Base-by-base conservation (phyloP, 2,329 filamentous ascomycete species). In the Nothophaeocryptopus gaeumannii region DNA sequence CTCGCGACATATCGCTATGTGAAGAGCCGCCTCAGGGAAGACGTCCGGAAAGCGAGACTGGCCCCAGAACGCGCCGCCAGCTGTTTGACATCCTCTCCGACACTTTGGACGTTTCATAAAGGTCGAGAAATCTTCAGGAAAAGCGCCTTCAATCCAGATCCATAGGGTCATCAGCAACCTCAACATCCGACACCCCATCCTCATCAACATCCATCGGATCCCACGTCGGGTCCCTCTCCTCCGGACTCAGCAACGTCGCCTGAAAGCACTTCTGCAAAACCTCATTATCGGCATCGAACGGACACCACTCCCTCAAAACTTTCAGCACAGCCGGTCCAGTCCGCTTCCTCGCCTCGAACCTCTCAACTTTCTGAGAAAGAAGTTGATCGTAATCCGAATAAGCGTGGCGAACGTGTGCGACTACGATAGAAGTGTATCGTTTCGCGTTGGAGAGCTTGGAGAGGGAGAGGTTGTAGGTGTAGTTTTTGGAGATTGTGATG, bases 341-440 rank as follows among this genome's bases (percentile, higher is more conserved):
- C 29, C 43, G 29, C n/a, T 52, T 42, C 3, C 64, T 52, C 9
- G 64, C 64, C 13, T 63, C 63, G 30, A 57, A 67, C 10, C 63
- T 42, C 51, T 65, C 64, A 0, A 65, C 45, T 7, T 56, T 55
- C 3, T 54, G 54, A 2, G 52, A 56, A 11, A 84, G 68, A 33
- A 83, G 70, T 39, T 72, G 72, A 63, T 85, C 82, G 63, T 85
- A 85, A 45, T 81, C 71, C 45, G 79, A 83, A 58, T 82, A 80
- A 7, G 73, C 64, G 59, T 84, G 82, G 20, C 82, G 77, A 51
- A 84, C 80, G 61, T 84, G 80, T 13, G 82, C 81, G 20, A 81
- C 77, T 32, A 82, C 78, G n/a, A 67, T 60, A 37, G 54, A 58
- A 5, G 58, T 65, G 14, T 54, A 59, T 10, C 63, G 61, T 26